Evolutionary conservation across 2,329 filamentous ascomycete species (phyloP), one percentile per base, ranked within the genome.

Genomic region (Claviceps arundinis): DNA sequence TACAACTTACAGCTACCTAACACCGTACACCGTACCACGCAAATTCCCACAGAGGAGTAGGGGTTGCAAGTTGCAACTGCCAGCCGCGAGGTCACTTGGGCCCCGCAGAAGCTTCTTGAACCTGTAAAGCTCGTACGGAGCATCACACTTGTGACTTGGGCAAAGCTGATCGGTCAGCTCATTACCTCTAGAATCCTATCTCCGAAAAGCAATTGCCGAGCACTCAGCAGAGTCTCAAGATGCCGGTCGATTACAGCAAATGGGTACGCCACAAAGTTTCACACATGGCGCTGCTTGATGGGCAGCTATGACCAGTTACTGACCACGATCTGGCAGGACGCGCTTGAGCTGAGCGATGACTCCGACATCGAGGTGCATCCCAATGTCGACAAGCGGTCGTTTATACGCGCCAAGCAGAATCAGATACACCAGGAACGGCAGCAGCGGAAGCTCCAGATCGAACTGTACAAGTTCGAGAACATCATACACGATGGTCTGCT

Each of bases 311-410:
- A 4, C 30, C 9, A 30, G 16, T 11, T 4, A 17, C 43, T 45
- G 24, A 45, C 43, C 2, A 3, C 4, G 22, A 1, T 9, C 14
- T 19, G 24, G 8, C 55, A 87, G 84, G 87, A 97, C 67, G 84
- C 86, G 54, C 80, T 98, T 64, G 93, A 98, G 81, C 83, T 98
- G 65, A 95, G 89, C 64, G 93, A 98, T 70, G 93, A 98, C 71
- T 96, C 89, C 50, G 93, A 98, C 64, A 84, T 98, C 62, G 93
- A 98, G 72, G 93, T 97, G 50, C 93, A 98, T 70, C 93, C 93
- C 55, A 98, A 98, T 66, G 93, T 98, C 66, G 93, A 98, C 73
- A 98, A 98, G 70, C 82, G 85, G 50, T 97, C 91, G 55, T 98
- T 98, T 70, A 98, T 98, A 68, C 88, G 91, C 58, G 94, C 93